phyloP scores from a whole-genome alignment of 2,329 filamentous ascomycete species.

The Exophiala lecanii-corni region DNA sequence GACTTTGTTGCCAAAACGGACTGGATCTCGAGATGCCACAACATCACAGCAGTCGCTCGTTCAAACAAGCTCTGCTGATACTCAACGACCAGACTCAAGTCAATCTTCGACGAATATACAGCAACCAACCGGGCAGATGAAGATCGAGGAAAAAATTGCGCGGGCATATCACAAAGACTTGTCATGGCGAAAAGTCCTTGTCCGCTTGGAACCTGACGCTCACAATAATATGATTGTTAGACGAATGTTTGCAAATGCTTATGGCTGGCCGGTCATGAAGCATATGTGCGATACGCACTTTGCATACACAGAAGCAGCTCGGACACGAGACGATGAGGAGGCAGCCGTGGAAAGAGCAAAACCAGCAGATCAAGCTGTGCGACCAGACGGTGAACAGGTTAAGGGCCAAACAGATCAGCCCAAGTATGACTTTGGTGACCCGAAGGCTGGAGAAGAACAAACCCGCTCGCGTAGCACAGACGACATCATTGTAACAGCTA shows the following conservation, averaged over 20 bases:
- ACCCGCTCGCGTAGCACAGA: constrained; percentile 3
- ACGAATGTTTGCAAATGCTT: constrained; percentile 93
- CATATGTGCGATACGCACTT: constrained; percentile 95
- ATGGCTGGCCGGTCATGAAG: constrained; percentile 94
- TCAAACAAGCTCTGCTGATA: constrained; percentile 2
- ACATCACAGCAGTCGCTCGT: constrained; percentile 4
- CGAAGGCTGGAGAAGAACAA: constrained; percentile 11
- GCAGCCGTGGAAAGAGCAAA: constrained; percentile 65
- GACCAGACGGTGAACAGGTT: constrained; percentile 62
- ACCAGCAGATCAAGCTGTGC: constrained; percentile 52
- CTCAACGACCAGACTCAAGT: constrained; percentile 28
- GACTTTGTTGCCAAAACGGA: constrained; percentile 32
- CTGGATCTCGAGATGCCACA: constrained; percentile 4
- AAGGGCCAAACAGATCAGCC: constrained; percentile 36
- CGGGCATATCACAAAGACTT: constrained; percentile 88
- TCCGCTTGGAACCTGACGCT: constrained; percentile 90
- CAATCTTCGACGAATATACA: constrained; percentile 37
- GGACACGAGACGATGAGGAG: constrained; percentile 64
- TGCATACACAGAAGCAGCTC: constrained; percentile 64
- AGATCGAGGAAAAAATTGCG: constrained; percentile 96
- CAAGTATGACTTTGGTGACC: constrained; percentile 1
- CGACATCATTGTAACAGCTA: constrained; percentile 4
- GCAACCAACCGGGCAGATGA: constrained; percentile 54
- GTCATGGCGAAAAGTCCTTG: constrained; percentile 94
- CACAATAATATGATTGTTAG: constrained; percentile 98